phyloP scores from a whole-genome alignment of 495 filamentous ascomycete genomes.

The Talaromyces nanjingensis region DNA sequence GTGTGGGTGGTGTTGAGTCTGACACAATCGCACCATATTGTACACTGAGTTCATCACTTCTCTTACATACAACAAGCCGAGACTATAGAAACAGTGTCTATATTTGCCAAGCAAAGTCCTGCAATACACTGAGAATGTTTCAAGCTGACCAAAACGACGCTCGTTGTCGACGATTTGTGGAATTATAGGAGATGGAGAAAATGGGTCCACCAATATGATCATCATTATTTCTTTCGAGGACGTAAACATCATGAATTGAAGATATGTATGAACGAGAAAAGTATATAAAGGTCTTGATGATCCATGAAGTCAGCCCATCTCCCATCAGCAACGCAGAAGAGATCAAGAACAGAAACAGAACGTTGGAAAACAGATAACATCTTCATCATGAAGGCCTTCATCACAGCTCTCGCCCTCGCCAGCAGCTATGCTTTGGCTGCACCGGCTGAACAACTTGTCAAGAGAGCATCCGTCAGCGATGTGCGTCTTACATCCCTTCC shows the following conservation, averaged over 20 bases:
- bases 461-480: neutral
- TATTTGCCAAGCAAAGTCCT: neutral
- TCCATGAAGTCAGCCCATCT: neutral
- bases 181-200: neutral
- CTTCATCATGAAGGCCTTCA: neutral
- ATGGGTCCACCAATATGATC: neutral
- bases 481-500: neutral
- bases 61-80: neutral
- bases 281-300: neutral
- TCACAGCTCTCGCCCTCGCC: neutral
- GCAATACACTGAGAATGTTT: neutral
- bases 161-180: neutral
- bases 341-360: neutral
- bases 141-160: neutral
- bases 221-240: neutral
- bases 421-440: neutral
- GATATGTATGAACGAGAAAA: neutral
- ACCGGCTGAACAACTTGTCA: neutral
- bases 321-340: neutral
- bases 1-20: neutral
- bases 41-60: neutral
- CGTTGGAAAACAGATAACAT: neutral
- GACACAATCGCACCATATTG: neutral
- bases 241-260: neutral
- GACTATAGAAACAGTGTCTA: neutral